Evolutionary conservation across 73 alveolate species (phyloP), one percentile per base, ranked within the genome.

Genomic region (Paramecium sonneborni): DNA sequence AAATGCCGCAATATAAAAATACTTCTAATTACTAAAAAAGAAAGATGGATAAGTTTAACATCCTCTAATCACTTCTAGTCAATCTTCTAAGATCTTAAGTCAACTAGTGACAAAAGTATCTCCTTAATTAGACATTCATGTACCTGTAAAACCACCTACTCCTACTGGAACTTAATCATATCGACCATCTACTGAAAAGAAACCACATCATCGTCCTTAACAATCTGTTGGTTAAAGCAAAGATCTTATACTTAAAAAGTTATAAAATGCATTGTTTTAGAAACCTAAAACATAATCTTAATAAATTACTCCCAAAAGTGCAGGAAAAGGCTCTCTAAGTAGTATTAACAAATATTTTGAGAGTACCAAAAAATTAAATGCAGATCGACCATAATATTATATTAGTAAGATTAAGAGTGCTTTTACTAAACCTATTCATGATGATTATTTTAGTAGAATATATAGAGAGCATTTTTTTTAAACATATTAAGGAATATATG

Each of bases 141-240:
- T 30, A n/a, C 57, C 55, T 12, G 57, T 72, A 3, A 79, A 79
- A 35, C 90, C 90, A 9, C 90, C 90, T 23, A 79, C 90, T 7
- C 90, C 90, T 9, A 79, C 90, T n/a, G 90, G 55, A 34, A 46
- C 74, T 10, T 43, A 79, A 44, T 79, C 90, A 30, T 41, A 79
- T 46, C 21, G 90, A 24, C 76, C 90, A 20, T 79, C 90, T 8
- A 79, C 76, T 24, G 41, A 43, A 46, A 26, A 39, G 55, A 23
- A 79, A 44, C 55, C 55, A 23, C 72, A 79, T 23, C 90, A 79
- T 79, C 44, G 74, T 32, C 44, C 62, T 11, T 37, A 79, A 37
- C 43, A 79, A 43, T 79, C 90, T 7, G 32, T 30, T 2, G 74
- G 68, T 52, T 52, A 32, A 41, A 62, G 10, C 46, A 79, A 79